Percentiles rank a stretch among this genome's conserved stretches.
Evolutionary conservation across 129 eudicot species (phyloP).

Genomic region (Kitagawia praeruptora): DNA sequence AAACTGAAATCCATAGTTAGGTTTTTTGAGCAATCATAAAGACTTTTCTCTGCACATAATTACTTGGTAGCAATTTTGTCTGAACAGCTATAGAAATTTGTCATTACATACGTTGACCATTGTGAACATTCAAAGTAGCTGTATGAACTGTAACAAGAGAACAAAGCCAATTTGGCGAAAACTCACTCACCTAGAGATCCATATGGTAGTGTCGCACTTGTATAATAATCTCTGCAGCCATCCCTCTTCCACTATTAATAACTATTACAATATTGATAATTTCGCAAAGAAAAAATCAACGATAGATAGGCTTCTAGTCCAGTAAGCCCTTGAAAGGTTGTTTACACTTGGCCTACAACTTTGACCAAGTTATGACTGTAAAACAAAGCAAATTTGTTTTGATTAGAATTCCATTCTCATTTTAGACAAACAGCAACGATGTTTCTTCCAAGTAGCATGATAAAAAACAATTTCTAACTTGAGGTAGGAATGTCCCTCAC

Average conservation of each 20-base stretch:
- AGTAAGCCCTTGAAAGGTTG: not conserved
- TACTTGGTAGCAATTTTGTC: not conserved
- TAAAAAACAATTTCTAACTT: not conserved
- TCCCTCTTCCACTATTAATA: not conserved
- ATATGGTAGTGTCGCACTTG: not conserved
- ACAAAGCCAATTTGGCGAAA: too few species aligned
- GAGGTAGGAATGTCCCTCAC: not conserved
- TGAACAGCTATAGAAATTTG: not conserved
- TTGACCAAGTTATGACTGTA: not conserved
- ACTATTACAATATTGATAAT: not conserved
- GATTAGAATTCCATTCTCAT: not conserved
- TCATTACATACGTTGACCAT: not conserved
- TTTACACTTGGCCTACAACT: not conserved
- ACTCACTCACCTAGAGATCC: not conserved
- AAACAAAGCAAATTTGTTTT: not conserved
- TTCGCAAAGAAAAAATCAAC: not conserved
- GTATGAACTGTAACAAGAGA: not conserved
- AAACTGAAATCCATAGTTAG: too few species aligned
- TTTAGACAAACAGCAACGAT: not conserved
- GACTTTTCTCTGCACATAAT: not conserved
- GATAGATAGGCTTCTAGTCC: not conserved
- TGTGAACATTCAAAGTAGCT: not conserved
- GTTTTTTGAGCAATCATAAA: too few species aligned
- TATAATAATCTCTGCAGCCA: not conserved
- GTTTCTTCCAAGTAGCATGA: not conserved